These are phyloP conservation scores for Saussurea involucrata DNA, from an alignment of 129 eudicot species.

Conservation along the genomic window DNA sequence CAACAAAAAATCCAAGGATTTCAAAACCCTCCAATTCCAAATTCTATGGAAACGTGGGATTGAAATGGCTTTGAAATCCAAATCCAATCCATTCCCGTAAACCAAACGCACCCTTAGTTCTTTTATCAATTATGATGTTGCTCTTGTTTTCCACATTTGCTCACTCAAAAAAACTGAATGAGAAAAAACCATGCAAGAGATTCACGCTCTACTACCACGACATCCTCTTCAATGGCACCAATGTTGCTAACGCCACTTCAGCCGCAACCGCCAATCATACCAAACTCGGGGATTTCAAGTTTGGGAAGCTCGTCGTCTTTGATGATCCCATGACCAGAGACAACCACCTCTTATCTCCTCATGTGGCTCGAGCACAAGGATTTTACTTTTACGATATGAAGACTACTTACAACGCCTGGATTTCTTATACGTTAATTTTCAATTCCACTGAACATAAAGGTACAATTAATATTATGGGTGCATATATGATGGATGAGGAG, in stretches of 20 bases:
- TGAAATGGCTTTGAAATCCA: too few species aligned
- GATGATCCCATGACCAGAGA: conserved; percentile 64
- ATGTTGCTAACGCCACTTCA: conserved; percentile 51
- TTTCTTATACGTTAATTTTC: conserved; percentile 52
- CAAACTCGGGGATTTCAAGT: conserved; percentile 26
- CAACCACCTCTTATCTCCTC: conserved; percentile 34
- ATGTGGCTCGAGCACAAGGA: conserved; percentile 66
- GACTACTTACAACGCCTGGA: conserved; percentile 50
- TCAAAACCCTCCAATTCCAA: too few species aligned
- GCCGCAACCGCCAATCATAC: conserved; percentile 23
- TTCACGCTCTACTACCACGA: conserved; percentile 58
- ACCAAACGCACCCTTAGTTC: too few species aligned
- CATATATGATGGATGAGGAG: conserved; percentile 36
- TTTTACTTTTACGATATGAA: conserved; percentile 64
- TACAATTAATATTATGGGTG: conserved; percentile 59
- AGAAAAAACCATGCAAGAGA: conserved; percentile 52
- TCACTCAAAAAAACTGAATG: conserved; percentile 7
- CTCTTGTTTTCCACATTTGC: not conserved
- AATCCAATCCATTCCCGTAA: too few species aligned
- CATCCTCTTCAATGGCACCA: conserved; percentile 46
- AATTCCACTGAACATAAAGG: conserved; percentile 59
- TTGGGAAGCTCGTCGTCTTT: conserved; percentile 52
- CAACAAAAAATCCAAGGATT: too few species aligned
- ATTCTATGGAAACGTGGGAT: too few species aligned
- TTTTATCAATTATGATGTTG: conserved; percentile 16